Percentiles rank a stretch among this genome's conserved stretches.
Evolutionary conservation across 345 rosid genomes (phyloP).

Genomic region (Lepidium didymum): DNA sequence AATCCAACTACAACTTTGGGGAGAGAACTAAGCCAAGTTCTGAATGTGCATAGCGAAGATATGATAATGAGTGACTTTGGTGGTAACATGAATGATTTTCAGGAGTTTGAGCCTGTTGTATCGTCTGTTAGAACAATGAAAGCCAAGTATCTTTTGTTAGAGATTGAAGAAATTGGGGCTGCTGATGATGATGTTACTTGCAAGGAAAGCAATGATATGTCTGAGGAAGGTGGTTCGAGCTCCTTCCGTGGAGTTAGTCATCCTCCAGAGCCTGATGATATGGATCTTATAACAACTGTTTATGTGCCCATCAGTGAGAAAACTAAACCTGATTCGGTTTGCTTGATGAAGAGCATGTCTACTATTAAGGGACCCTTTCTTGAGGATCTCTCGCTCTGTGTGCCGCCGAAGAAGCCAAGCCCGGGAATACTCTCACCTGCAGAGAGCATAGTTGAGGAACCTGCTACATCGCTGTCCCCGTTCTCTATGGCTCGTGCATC

Average conservation of each 20-base stretch:
- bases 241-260: constrained; percentile 92
- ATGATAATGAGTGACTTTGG: constrained; percentile 31
- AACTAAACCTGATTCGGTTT: constrained; percentile 52
- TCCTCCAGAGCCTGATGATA: constrained; percentile 89
- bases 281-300: constrained; percentile 64
- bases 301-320: constrained; percentile 62
- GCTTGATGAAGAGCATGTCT: constrained; percentile 57
- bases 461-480: constrained; percentile 41
- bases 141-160: constrained; percentile 40
- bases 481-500: constrained; percentile 54
- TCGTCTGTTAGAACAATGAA: constrained; percentile 48
- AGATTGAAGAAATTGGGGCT: constrained; percentile 37
- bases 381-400: constrained; percentile 63
- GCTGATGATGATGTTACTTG: constrained; percentile 37
- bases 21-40: constrained; percentile 36
- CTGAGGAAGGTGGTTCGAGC: constrained; percentile 62
- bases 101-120: constrained; percentile 30
- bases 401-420: constrained; percentile 56
- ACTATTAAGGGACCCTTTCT: constrained; percentile 66
- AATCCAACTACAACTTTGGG: constrained; percentile 25
- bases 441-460: constrained; percentile 66
- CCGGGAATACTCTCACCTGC: constrained; percentile 49
- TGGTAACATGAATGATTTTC: constrained; percentile 31
- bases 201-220: constrained; percentile 44
- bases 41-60: constrained; percentile 47